A percentile compares a stretch with the other conserved stretches of the same genome.
phyloP scores from a whole-genome alignment of 2,329 filamentous ascomycete species.

The Pseudogymnoascus sp. region DNA sequence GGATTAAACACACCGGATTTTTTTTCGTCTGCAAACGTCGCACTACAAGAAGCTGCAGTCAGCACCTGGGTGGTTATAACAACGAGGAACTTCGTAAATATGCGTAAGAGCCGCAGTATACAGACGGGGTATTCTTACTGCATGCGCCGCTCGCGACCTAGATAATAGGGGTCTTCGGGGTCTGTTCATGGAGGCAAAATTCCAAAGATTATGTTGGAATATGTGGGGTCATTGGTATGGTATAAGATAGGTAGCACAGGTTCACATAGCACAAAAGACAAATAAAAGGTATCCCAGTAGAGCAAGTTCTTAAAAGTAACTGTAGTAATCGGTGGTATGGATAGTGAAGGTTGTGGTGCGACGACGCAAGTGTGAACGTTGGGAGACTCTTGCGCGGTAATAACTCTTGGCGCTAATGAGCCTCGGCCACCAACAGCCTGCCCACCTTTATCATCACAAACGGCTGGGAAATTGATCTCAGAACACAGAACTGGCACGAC shows the following conservation, averaged over 20 bases:
- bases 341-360: not conserved
- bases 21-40: constrained; percentile 40
- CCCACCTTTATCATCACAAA: not conserved
- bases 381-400: not conserved
- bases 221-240: not conserved
- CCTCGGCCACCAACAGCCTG: not conserved
- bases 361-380: not conserved
- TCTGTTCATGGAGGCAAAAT: not conserved
- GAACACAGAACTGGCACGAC: not conserved
- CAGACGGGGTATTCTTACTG: not conserved
- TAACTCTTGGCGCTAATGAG: not conserved
- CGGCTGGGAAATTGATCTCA: not conserved
- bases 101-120: not conserved
- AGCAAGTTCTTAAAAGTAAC: not conserved
- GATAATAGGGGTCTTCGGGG: not conserved
- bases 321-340: not conserved
- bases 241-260: not conserved
- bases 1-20: constrained; percentile 35
- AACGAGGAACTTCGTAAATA: not conserved
- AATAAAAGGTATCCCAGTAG: not conserved
- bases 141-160: constrained; percentile 5
- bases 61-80: not conserved
- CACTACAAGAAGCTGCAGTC: constrained; percentile 30
- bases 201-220: not conserved
- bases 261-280: not conserved